Evolutionary conservation across 345 rosid species (phyloP), one percentile per base, ranked within the genome.

Genomic region (Eucalyptus curtisii): DNA sequence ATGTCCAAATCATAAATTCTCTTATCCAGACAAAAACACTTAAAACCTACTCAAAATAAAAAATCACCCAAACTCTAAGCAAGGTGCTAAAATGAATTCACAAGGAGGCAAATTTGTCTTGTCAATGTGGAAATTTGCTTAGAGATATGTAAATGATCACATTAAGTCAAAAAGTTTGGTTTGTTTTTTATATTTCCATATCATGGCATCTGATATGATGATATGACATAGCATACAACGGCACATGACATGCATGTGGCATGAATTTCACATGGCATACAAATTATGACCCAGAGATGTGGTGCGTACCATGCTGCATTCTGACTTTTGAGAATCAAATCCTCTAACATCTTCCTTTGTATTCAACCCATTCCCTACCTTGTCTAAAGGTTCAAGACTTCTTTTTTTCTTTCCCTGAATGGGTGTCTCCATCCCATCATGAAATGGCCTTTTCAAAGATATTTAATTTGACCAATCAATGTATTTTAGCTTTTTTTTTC

Each of bases 201-300:
- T 33, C 25, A 71, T 33, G 81, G 7, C 44, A 33, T 71, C 13
- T 71, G 45, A 37, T 37, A 71, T 37, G 81, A 5, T 71, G 81
- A 71, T 16, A 37, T 71, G 45, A 19, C 44, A 31, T 66, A 33
- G 8, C 44, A 37, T 0, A 71, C 45, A 33, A 10, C 19, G 8
- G 25, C 44, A 71, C 25, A 3, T 19, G 45, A 40, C 27, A 76
- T 37, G 45, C 82, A 37, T 76, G 82, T 20, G 82, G 27, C 82
- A 76, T 76, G 82, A 76, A 22, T 76, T 20, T 76, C 4, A 19
- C 27, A 37, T 76, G 47, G 45, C 24, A 5, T 76, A 10, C 17
- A 7, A 10, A 71, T 5, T 71, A 17, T 33, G 44, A 71, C 22
- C 0, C 4, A 3, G 3, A 19, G 82, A 37, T 3, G 27, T 37